phyloP scores from a whole-genome alignment of 148 eudicot genomes.

The Rhododendron griersonianum region DNA sequence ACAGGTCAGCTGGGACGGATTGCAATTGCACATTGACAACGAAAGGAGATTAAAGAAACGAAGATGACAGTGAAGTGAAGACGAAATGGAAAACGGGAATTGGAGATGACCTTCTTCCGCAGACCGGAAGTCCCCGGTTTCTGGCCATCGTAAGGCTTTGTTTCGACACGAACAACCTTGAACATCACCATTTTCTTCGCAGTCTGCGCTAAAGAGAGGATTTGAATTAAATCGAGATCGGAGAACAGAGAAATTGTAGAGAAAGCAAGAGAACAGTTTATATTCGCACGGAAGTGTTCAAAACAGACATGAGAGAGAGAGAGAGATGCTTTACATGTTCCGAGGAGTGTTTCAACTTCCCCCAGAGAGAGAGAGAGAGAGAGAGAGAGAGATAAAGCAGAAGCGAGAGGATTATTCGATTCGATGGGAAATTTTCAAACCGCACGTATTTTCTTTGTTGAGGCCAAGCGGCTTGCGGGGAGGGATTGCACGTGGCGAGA shows the following conservation, averaged over 20 bases:
- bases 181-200: slow-evolving; percentile 54
- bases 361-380: background rate
- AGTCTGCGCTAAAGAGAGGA: background rate
- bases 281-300: background rate
- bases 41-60: background rate
- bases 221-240: background rate
- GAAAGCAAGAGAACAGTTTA: background rate
- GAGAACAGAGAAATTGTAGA: background rate
- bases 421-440: background rate
- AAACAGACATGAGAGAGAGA: background rate
- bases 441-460: background rate
- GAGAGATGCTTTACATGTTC: background rate
- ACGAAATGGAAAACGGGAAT: background rate
- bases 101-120: slow-evolving; percentile 47
- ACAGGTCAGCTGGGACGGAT: background rate
- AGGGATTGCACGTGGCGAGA: background rate
- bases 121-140: slow-evolving; percentile 97
- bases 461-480: background rate
- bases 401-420: background rate
- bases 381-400: background rate
- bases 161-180: slow-evolving; percentile 56
- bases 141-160: slow-evolving; percentile 75
- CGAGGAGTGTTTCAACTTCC: background rate
- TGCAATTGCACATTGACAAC: background rate
- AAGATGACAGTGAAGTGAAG: background rate